Evolutionary conservation across 83 land plant genomes (phyloP).

Genomic region (Picea abies): DNA sequence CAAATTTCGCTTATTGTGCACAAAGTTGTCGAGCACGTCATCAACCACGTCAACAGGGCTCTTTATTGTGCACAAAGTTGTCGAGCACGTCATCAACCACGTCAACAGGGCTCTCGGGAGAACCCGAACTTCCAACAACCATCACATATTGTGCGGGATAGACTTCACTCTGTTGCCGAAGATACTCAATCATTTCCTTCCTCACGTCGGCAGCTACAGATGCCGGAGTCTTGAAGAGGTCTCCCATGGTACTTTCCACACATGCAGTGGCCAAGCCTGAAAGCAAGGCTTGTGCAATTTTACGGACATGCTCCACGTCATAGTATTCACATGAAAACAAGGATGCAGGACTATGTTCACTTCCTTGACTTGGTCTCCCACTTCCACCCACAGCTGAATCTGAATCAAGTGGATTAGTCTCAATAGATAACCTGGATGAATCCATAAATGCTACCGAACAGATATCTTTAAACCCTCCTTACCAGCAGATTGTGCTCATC

Average conservation of each 20-base stretch:
- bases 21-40: slow-evolving; percentile 44
- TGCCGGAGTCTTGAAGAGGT: slow-evolving; percentile 59
- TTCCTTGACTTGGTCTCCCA: not conserved
- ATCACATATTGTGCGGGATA: slow-evolving; percentile 53
- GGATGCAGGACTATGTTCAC: not conserved
- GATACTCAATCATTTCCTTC: slow-evolving; percentile 80
- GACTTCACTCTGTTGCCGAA: slow-evolving; percentile 55
- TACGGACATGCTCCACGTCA: slow-evolving; percentile 66
- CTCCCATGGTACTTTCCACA: slow-evolving; percentile 80
- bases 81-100: slow-evolving; percentile 41
- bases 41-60: slow-evolving; percentile 31
- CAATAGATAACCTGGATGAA: not conserved
- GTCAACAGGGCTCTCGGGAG: slow-evolving; percentile 26
- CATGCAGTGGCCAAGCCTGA: slow-evolving; percentile 75
- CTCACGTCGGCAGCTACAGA: slow-evolving; percentile 66
- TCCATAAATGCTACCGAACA: not conserved
- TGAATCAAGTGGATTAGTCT: not conserved
- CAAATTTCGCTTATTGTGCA: slow-evolving; percentile 35
- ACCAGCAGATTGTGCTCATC: not conserved
- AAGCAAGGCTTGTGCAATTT: slow-evolving; percentile 59
- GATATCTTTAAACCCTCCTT: not conserved
- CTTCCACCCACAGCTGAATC: not conserved
- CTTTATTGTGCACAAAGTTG: slow-evolving; percentile 34
- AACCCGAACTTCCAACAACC: slow-evolving; percentile 24
- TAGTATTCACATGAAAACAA: slow-evolving; percentile 50